Percentiles rank a stretch among this genome's conserved stretches.
Evolutionary conservation across 352 stramenopile species (phyloP).

Genomic region (Phytopythium aichiense): DNA sequence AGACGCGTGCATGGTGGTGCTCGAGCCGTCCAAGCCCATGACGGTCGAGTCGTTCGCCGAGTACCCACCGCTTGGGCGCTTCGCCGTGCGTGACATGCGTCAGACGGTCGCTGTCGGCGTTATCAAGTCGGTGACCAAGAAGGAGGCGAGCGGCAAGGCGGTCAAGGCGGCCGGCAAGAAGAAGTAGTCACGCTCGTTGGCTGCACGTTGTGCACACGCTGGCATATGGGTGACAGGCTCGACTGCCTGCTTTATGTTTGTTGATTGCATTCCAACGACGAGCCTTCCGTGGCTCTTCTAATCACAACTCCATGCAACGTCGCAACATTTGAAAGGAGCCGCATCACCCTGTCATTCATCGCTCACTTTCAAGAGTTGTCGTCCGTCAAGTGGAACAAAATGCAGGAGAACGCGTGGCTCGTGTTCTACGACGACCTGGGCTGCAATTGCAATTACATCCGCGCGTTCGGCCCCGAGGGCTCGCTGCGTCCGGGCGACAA

Average conservation of each 20-base stretch:
- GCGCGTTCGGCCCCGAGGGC: background rate
- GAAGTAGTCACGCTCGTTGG: background rate
- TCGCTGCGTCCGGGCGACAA: background rate
- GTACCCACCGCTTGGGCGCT: constrained; percentile 95
- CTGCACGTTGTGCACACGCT: too few relatives aligned
- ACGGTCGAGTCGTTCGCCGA: constrained; percentile 96
- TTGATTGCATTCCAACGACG: background rate
- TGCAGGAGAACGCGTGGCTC: constrained; percentile 1
- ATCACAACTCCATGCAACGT: too few relatives aligned
- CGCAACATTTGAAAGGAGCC: too few relatives aligned
- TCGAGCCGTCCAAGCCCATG: constrained; percentile 93
- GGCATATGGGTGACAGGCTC: background rate
- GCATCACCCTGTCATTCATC: background rate
- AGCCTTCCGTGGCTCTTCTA: too few relatives aligned
- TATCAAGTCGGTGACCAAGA: constrained; percentile 87
- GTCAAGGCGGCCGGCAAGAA: background rate
- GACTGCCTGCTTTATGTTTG: background rate
- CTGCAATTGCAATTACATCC: background rate
- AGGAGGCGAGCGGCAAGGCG: background rate
- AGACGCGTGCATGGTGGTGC: constrained; percentile 94
- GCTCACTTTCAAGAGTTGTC: background rate
- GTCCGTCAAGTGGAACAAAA: constrained; percentile 2
- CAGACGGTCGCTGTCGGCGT: constrained; percentile 97
- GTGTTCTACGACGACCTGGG: background rate
- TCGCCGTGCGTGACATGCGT: constrained; percentile 96